phyloP scores from a whole-genome alignment of 2,329 filamentous ascomycete genomes.

The Pseudopyricularia javanii region DNA sequence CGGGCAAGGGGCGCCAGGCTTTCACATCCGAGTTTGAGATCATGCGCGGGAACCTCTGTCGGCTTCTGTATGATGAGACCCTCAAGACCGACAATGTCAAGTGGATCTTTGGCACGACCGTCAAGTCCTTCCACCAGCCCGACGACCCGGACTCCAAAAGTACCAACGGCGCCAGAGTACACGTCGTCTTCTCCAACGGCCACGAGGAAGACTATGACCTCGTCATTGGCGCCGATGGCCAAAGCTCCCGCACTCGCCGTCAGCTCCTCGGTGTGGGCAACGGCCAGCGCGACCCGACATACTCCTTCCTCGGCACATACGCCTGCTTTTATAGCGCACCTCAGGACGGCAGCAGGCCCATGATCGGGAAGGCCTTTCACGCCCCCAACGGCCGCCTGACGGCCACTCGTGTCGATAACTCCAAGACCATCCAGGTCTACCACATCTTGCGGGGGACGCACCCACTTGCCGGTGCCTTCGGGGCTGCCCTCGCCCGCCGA shows the following conservation, averaged over 20 bases:
- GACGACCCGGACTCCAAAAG: constrained; percentile 4
- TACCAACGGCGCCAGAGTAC: constrained; percentile 8
- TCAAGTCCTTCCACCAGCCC: constrained; percentile 15
- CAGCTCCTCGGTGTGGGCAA: constrained; percentile 16
- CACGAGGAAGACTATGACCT: constrained; percentile 31
- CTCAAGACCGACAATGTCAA: constrained; percentile 10
- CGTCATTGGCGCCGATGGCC: constrained; percentile 41
- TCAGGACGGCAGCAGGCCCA: constrained; percentile 6
- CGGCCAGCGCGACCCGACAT: constrained; percentile 5
- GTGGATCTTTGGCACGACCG: constrained; percentile 14
- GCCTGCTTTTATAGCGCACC: constrained; percentile 18
- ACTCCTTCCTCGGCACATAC: constrained; percentile 9
- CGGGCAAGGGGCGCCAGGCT: constrained; percentile 27
- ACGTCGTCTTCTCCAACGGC: constrained; percentile 27
- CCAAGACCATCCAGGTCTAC: constrained; percentile 23
- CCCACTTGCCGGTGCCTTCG: constrained; percentile 10
- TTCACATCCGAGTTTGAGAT: constrained; percentile 47
- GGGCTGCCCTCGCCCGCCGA: constrained; percentile 14
- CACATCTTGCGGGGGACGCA: constrained; percentile 16
- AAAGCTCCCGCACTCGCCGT: constrained; percentile 31
- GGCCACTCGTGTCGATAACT: constrained; percentile 24
- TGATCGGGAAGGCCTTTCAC: constrained; percentile 3
- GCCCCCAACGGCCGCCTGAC: constrained; percentile 19
- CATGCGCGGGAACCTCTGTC: constrained; percentile 42
- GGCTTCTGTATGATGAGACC: constrained; percentile 31